Evolutionary conservation across 2,329 filamentous ascomycete species (phyloP), one percentile per base, ranked within the genome.

Genomic region (Phaeosphaeria sp.): DNA sequence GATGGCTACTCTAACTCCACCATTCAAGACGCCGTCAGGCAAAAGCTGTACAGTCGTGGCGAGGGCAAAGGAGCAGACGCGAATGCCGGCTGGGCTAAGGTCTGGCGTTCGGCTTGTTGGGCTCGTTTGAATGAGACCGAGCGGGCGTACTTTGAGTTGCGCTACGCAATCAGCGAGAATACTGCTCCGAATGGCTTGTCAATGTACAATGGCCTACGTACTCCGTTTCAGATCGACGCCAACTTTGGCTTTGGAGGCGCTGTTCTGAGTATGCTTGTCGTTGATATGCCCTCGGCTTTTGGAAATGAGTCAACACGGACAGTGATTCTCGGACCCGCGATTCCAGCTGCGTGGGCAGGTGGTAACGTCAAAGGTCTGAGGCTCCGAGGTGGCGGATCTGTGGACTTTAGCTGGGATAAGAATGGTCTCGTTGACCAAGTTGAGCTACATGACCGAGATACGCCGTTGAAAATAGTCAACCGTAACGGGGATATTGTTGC

Each of bases 181-280:
- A 81, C 85, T 22, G 84, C 77, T 0, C 71, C 55, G 0, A 87
- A 86, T 61, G 79, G 80, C 2, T 71, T 86, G 27, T 81, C 78
- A 43, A 84, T 86, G 79, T 87, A 86, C 64, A 72, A 62, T 8
- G 82, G 76, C 0, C 67, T 73, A 9, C 70, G 77, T 6, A 70
- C 73, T 47, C 83, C 85, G 1, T 87, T 87, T 61, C 85, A 87
- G 73, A 86, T 87, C 55, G 85, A 87, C 66, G 85, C 84, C 6
- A 87, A 87, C 65, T 86, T 84, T 59, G 85, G 84, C 3, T 84
- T 85, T 51, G 84, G 83, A 2, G 84, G 82, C 0, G 83, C 82
- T 0, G 76, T 85, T 51, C 57, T 86, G 53, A 76, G 78, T 56
- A 82, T 86, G 82, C 66, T 86, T 42, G 77, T 84, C 48, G 78